phyloP scores from a whole-genome alignment of 106 monocot species.

The Platanthera guangdongensis region DNA sequence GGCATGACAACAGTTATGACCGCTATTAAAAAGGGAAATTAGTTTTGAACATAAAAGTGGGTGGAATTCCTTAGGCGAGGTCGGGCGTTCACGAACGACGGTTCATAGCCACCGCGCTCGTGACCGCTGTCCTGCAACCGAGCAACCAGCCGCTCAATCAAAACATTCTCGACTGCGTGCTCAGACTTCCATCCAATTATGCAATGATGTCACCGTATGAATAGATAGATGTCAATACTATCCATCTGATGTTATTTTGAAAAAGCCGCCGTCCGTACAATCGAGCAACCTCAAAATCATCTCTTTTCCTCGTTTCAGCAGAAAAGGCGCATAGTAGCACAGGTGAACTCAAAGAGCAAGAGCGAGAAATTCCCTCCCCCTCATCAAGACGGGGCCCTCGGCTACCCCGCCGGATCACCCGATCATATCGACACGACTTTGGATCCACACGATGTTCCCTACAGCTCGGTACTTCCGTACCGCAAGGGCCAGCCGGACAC shows the following conservation, averaged over 20 bases:
- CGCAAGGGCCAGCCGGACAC: slow-evolving; percentile 44
- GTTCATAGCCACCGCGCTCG: too few species aligned
- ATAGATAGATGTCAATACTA: neutral
- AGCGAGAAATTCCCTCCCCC: slow-evolving; percentile 90
- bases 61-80: too few species aligned
- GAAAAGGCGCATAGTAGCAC: slow-evolving; percentile 50
- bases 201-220: too few species aligned
- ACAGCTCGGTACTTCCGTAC: slow-evolving; percentile 34
- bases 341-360: slow-evolving; percentile 74
- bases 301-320: slow-evolving; percentile 13
- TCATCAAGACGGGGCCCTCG: slow-evolving; percentile 67
- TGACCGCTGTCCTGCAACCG: too few species aligned
- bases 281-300: neutral
- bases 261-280: neutral
- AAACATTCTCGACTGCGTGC: too few species aligned
- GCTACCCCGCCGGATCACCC: slow-evolving; percentile 48
- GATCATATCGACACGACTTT: slow-evolving; percentile 38
- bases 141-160: too few species aligned
- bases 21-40: too few species aligned
- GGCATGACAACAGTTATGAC: too few species aligned
- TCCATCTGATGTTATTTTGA: neutral
- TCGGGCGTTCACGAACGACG: too few species aligned
- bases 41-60: too few species aligned
- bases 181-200: too few species aligned
- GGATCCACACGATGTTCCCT: slow-evolving; percentile 41